Base-by-base conservation (phyloP, 176 grass and related monocot genomes). In the Juncus inflexus region DNA sequence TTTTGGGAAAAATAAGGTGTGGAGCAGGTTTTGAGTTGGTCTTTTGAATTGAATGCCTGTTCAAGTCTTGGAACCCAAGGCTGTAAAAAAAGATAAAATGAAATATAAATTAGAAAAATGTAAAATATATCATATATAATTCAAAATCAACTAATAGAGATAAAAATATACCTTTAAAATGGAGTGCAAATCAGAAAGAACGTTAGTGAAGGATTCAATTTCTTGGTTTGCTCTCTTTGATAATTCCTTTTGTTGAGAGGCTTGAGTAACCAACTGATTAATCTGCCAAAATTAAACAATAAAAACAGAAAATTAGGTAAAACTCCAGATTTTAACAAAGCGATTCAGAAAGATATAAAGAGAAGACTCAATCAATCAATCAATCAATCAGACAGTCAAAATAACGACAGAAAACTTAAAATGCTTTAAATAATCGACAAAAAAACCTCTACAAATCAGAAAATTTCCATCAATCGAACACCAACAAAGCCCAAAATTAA, bases 21-120 rank as follows among this genome's bases (percentile, higher is more conserved):
- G 64, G 72, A 0, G 59, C 11, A 9, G 41, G 6, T 72, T 78
- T 66, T 75, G 63, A 40, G 3, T 12, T 68, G 74, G 60, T 60
- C 4, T 10, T 59, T 53, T 58, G 74, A 82, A 68, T 40, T 70
- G 66, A 80, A 66, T 71, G 78, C 83, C 61, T 80, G 77, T 67
- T 86, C 79, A 40, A 95, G 72, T 62, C 90, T 87, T 66, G 50
- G 58, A 50, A 82, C 76, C 90, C 86, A 90, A 66, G 77, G 83
- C 90, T 95, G 83, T 52, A 45, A 72, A 78, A 6, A 72, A 50
- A 35, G 57, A 73, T 68, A 42, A 12, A 62, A 45, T 4, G 49
- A 56, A 10, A 11, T 50, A 59, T 15, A 10, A 58, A 62, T 40
- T 19, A 65, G 15, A 4, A 50, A 60, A 38, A 14, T 37, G 12